Evolutionary conservation across 495 filamentous ascomycete species (phyloP).

Genomic region (Aspergillus mulundensis): DNA sequence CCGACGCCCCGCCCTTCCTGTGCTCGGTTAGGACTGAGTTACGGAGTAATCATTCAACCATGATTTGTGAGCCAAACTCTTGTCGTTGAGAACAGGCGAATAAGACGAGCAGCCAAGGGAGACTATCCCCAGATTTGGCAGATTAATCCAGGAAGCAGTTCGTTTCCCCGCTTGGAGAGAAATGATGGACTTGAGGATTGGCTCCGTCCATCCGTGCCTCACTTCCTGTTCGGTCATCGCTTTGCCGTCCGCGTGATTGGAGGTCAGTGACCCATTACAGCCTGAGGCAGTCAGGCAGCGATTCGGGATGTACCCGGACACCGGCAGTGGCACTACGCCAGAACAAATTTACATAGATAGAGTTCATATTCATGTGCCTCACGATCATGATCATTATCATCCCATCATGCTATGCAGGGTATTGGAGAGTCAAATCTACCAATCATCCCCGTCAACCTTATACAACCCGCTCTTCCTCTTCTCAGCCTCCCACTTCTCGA

Average conservation of each 20-base stretch:
- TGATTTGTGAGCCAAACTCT: constrained; percentile 1
- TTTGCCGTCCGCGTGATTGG: constrained; percentile 5
- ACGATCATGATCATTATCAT: background rate
- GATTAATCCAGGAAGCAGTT: background rate
- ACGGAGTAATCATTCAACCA: background rate
- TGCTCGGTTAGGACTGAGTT: constrained; percentile 6
- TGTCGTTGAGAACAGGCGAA: background rate
- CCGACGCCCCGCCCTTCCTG: constrained; percentile 18
- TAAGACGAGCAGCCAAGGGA: constrained; percentile 1
- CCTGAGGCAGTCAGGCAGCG: background rate
- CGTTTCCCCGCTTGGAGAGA: constrained; percentile 1
- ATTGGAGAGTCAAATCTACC: constrained; percentile 17
- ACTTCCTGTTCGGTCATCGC: background rate
- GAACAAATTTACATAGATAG: too few species aligned
- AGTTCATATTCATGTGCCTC: too few species aligned
- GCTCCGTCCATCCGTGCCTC: background rate
- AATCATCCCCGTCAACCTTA: constrained; percentile 26
- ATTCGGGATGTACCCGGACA: too few species aligned
- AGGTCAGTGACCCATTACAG: background rate
- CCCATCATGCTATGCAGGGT: background rate
- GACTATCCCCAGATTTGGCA: background rate
- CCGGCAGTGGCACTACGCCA: too few species aligned
- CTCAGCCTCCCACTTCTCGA: constrained; percentile 82
- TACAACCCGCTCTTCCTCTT: constrained; percentile 76
- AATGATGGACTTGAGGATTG: background rate